Evolutionary conservation across 2,329 filamentous ascomycete genomes (phyloP), one percentile per base, ranked within the genome.

Genomic region (Exserohilum turcica): DNA sequence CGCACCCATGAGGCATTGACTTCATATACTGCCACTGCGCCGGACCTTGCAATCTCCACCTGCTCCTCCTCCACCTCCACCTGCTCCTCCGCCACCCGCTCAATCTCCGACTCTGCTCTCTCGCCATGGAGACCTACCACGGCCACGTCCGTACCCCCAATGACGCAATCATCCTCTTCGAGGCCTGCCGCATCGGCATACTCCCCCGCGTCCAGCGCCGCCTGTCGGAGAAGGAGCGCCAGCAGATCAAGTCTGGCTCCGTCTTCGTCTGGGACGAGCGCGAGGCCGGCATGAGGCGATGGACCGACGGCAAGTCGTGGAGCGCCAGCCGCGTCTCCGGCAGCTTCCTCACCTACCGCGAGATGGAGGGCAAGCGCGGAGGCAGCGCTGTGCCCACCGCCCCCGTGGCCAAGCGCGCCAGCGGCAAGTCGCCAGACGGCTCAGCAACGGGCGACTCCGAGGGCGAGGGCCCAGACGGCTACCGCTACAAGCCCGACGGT

Each of bases 241-340:
- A 97, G 72, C 91, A 91, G 3, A 99, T 99, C 74, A 88, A 91
- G 70, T 96, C 93, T 0, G 94, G 94, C 37, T 99, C 94, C 0
- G 93, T 99, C 3, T 99, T 97, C 69, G 94, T 99, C n/a, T 99
- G 94, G 94, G 94, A 99, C 75, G 94, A 99, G 80, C 83, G 93
- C 65, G 94, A 99, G 79, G 94, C 94, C 9, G 94, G 94, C 63
- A 99, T 99, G 94, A 85, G 94, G 69, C 83, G 94, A 75, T 99
- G 94, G 94, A 99, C 94, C 0, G 94, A 99, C 67, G 94, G 94
- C 51, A 99, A 99, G 76, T 97, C 93, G 31, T 99, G 94, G 94
- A 97, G 93, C 71, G 94, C 94, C 29, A 97, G 93, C 77, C 86
- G 94, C 58, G 94, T 99, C 0, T 97, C 93, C 0, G 94, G 94